Evolutionary conservation across 164 flowering plant species (phyloP), one percentile per base, ranked within the genome.

Genomic region (Houttuynia cordata): DNA sequence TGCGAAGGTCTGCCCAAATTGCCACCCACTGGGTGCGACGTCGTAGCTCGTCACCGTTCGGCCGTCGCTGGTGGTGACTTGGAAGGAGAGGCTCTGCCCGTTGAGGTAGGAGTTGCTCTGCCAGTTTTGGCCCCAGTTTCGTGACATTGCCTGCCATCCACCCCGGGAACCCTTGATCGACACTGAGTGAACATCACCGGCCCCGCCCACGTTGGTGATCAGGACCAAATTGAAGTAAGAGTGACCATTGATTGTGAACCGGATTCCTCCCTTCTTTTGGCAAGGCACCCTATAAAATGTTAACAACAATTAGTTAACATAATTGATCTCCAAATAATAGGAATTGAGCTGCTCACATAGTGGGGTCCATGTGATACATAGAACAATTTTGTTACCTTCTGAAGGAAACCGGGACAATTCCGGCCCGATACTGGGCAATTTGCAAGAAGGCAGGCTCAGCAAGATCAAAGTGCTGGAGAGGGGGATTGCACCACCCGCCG

Each of bases 111-210:
- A 65, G 60, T 71, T 72, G 64, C 75, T 70, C 70, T 78, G 77
- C 80, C 80, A 78, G 51, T 81, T 81, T 34, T 76, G 81, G 18
- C 85, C 83, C 83, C 85, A 81, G 58, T 81, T 81, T 57, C 85
- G 64, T 13, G 78, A 68, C 85, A 81, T 79, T 8, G 73, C 39
- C 50, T 70, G 71, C 80, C 82, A 81, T 0, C 79, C 74, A 0
- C 72, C 70, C 22, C 52, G 61, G 0, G 81, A 77, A 13, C 78
- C 75, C 67, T 75, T 77, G 51, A 80, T 75, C 18, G 76, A 69
- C 30, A 78, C 75, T 0, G 73, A 41, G 7, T 74, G 81, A 23
- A 78, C 68, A 40, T 78, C 84, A 1, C 81, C 81, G 0, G 78
- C 80, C 4, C 81, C 81, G 10, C 70, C 83, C 0, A 80, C 81